Evolutionary conservation across 2,329 filamentous ascomycete species (phyloP).

Genomic region (Xylariaceae sp.): DNA sequence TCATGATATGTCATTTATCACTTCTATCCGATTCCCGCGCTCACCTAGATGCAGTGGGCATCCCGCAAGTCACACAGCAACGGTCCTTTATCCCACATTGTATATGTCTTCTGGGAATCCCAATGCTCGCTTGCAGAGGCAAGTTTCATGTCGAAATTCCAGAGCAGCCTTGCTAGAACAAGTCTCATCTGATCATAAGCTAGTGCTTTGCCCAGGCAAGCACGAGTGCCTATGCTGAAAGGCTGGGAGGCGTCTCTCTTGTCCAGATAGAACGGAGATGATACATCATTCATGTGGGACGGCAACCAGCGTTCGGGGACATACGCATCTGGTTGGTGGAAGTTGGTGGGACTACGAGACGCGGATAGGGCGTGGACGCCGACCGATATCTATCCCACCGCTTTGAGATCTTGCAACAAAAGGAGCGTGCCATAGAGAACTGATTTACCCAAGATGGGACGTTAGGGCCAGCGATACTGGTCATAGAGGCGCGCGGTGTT

Average conservation of each 20-base stretch:
- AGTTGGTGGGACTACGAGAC: neutral
- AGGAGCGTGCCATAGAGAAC: too few relatives aligned
- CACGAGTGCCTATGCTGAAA: neutral
- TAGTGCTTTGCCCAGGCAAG: neutral
- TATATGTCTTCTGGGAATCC: neutral
- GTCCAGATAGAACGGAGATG: constrained; percentile 8
- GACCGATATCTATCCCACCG: neutral
- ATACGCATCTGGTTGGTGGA: neutral
- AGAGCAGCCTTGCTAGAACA: neutral
- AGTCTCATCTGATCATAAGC: neutral
- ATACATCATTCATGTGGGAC: neutral
- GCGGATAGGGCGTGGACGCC: neutral
- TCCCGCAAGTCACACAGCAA: too few relatives aligned
- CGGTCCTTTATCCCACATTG: neutral
- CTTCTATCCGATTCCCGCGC: too few relatives aligned
- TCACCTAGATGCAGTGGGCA: too few relatives aligned
- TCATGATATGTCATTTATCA: too few relatives aligned
- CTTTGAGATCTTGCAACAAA: too few relatives aligned
- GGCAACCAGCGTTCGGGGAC: neutral
- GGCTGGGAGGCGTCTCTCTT: neutral
- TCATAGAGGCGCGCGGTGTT: constrained; percentile 3
- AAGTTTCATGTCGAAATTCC: neutral
- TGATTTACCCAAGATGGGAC: neutral
- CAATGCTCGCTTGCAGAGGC: neutral
- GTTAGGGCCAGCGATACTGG: neutral